Evolutionary conservation across 2,329 filamentous ascomycete species (phyloP).

Genomic region (Westerdykella aurantiaca): DNA sequence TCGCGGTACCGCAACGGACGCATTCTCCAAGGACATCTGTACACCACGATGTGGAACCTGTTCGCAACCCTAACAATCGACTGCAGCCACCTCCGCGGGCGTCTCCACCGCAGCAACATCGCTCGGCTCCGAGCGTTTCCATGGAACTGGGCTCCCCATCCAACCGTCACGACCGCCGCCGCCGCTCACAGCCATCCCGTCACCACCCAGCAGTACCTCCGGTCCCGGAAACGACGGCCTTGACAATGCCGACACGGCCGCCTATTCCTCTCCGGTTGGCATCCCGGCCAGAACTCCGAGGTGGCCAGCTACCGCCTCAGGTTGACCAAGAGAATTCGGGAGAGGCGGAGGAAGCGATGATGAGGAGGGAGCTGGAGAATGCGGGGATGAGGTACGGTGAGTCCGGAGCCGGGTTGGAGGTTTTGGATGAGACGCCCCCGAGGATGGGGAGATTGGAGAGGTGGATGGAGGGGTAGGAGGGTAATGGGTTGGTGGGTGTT

Average conservation of each 20-base stretch:
- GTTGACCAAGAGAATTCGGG: constrained; percentile 33
- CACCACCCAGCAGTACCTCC: neutral
- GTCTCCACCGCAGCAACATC: constrained; percentile 5
- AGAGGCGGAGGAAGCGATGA: constrained; percentile 18
- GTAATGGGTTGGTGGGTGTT: neutral
- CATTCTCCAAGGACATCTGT: too few relatives aligned
- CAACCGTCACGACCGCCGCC: neutral
- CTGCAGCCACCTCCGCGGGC: too few relatives aligned
- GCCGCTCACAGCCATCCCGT: neutral
- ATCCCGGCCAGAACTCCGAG: constrained; percentile 1
- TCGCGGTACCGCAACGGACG: constrained; percentile 7
- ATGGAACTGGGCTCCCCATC: neutral
- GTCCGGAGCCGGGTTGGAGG: constrained; percentile 12
- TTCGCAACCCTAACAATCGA: too few relatives aligned
- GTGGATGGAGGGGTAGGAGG: constrained; percentile 6
- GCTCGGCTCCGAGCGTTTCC: constrained; percentile 6
- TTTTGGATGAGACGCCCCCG: constrained; percentile 35
- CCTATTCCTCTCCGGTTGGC: constrained; percentile 2
- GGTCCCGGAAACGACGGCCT: neutral
- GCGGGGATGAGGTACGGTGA: constrained; percentile 18
- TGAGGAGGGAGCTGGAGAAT: constrained; percentile 22
- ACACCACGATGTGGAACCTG: too few relatives aligned
- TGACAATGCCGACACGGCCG: neutral
- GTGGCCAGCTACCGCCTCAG: constrained; percentile 15
- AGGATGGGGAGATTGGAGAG: constrained; percentile 31